Evolutionary conservation across 352 stramenopile species (phyloP), one percentile per base, ranked within the genome.

Genomic region (Phytophthora ohioensis): DNA sequence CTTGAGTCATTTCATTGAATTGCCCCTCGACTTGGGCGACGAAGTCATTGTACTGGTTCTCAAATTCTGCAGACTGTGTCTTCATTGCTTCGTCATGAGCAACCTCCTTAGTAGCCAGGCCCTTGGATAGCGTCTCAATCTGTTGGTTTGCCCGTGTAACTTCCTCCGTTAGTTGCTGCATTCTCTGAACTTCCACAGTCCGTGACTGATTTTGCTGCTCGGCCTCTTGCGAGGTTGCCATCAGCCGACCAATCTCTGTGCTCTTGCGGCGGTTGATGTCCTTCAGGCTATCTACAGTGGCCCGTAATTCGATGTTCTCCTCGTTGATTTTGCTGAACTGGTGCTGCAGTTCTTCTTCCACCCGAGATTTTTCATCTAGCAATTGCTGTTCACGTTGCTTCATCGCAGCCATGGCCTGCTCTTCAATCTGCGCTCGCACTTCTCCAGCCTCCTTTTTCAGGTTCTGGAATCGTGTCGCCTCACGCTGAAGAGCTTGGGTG

Each of bases 21-120:
- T 90, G 77, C 5, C 53, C 71, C 59, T 89, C 71, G 2, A 91
- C 82, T 59, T 91, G 82, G 4, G 67, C 53, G 9, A 84, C 78
- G 4, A 86, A 82, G 4, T 84, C 76, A 38, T 78, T 90, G 58
- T 90, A 90, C 64, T 92, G 80, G 6, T 46, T 68, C 54, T 93
- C 82, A 31, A 88, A 88, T 35, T 87, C 78, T 21, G 56, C 71
- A 58, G 70, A 68, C 45, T 91, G 86, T 7, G 67, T 64, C 46
- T 80, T 80, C 34, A 93, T 56, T 3, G 73, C 73, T 67, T 91
- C 81, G 10, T 76, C 60, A 43, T 86, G 73, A 21, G 71, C 51
- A 35, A 76, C 61, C 31, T 91, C 73, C 35, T 89, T 87, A 15
- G 87, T 74, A 31, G 71, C 60, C 32, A 91, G 51, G 6, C 84